Conservation (phyloP, 2,329 filamentous ascomycete genomes). For the Exophiala xenobiotica region DNA sequence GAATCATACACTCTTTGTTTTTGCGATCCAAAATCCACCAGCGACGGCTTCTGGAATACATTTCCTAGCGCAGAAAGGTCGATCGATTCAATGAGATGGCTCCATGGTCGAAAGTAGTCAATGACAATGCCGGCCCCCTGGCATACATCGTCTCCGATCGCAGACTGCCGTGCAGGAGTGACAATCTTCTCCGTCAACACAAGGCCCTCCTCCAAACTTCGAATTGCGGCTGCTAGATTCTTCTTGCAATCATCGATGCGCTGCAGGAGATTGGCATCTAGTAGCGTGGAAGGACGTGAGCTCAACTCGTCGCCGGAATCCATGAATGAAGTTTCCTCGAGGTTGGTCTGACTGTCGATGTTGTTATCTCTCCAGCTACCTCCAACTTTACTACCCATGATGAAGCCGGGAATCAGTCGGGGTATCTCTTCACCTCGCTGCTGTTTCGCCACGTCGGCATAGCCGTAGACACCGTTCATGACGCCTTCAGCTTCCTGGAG, state of each 20-base stretch:
- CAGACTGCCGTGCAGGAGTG: constrained; percentile 72
- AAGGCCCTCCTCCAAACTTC: constrained; percentile 82
- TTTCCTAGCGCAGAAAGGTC: constrained; percentile 78
- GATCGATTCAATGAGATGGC: constrained; percentile 85
- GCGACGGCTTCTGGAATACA: constrained; percentile 76
- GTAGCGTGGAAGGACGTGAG: constrained; percentile 67
- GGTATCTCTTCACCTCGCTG: constrained; percentile 92
- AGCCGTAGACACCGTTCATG: constrained; percentile 88
- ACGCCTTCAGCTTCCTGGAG: constrained; percentile 97
- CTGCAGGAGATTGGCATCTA: constrained; percentile 77
- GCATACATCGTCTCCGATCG: constrained; percentile 80
- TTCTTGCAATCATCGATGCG: constrained; percentile 82
- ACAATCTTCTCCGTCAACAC: constrained; percentile 76
- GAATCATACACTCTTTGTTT: constrained; percentile 95
- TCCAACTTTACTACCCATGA: constrained; percentile 77
- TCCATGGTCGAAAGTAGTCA: constrained; percentile 86
- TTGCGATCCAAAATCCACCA: constrained; percentile 82
- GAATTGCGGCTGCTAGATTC: constrained; percentile 79
- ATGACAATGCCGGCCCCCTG: constrained; percentile 74
- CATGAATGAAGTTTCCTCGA: constrained; percentile 68
- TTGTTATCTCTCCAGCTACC: constrained; percentile 81
- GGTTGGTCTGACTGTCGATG: constrained; percentile 62
- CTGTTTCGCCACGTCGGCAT: constrained; percentile 90
- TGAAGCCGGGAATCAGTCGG: constrained; percentile 88
- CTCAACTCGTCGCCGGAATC: constrained; percentile 82